Base-by-base conservation (phyloP, 2,329 filamentous ascomycete genomes). In the Cytospora piceicola region DNA sequence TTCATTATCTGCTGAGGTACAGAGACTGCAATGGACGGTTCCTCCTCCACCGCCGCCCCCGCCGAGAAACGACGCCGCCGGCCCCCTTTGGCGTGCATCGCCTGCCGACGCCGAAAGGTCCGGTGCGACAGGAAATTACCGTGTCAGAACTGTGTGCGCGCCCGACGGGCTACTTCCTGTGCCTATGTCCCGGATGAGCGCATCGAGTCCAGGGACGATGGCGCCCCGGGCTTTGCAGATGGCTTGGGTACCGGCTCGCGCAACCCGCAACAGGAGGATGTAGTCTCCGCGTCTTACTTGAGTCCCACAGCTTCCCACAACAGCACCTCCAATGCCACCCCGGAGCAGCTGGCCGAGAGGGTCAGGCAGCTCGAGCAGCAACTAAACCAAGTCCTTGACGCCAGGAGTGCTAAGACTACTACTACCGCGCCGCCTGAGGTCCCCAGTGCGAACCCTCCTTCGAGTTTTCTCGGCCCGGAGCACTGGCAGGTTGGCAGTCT, bases 341-440 rank as follows among this genome's bases (percentile, higher is more conserved):
- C 63, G 32, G 42, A 58, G 27, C 32, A 57, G 70, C 71, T 84
- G 69, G 77, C 73, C 65, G 70, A 67, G 15, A 76, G 76, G 64
- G 78, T 84, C 20, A 73, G 69, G 42, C 73, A 81, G 11, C 78
- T 85, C 9, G 80, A 85, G 72, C 74, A 79, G 22, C 77, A 79
- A 67, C 70, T 82, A 3, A 74, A 73, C 7, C 73, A 70, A 66
- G 67, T 69, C 22, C 66, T 69, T 34, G 61, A 68, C 7, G 29
- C 58, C 24, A 69, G n/a, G 32, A 61, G 68, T 34, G 56, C 27
- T 22, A 58, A 61, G 12, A 67, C n/a, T n/a, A n/a, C n/a, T 69
- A 49, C 59, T n/a, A n/a, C 63, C n/a, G 58, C 58, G 32, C 58
- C 70, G 1, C 70, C 71, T 67, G 58, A 71, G 32, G 65, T 69